phyloP scores from a whole-genome alignment of 768 basidiomycete species.

The Phlebiopsis flavidoalba region DNA sequence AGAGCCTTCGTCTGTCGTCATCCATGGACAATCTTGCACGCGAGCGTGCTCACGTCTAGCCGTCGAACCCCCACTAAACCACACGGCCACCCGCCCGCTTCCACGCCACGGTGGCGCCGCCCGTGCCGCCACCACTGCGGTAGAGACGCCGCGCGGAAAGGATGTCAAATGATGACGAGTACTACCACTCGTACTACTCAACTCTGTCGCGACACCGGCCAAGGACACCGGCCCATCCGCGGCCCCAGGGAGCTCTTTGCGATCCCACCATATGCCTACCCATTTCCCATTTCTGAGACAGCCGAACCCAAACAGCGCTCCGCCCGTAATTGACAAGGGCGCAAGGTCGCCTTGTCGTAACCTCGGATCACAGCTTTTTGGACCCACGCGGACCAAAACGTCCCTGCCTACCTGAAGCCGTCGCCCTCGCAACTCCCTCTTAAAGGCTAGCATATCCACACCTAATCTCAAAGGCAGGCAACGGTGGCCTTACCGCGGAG shows the following conservation, averaged over 20 bases:
- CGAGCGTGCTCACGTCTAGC: conserved; percentile 10
- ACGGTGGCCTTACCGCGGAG: conserved; percentile 59
- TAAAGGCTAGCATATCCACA: conserved; percentile 59
- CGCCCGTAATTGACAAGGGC: conserved; percentile 14
- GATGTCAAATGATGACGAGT: conserved; percentile 33
- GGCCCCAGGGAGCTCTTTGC: conserved; percentile 17
- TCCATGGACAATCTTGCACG: conserved; percentile 21
- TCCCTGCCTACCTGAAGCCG: conserved; percentile 26
- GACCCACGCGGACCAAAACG: conserved; percentile 15
- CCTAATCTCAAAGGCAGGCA: conserved; percentile 62
- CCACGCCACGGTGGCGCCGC: neutral
- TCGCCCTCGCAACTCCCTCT: conserved; percentile 22
- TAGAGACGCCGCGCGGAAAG: conserved; percentile 5
- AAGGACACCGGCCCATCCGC: conserved; percentile 3
- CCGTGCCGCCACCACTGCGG: conserved; percentile 6
- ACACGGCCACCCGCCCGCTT: neutral
- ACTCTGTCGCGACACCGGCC: conserved; percentile 20
- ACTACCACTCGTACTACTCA: conserved; percentile 48
- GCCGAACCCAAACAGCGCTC: conserved; percentile 11
- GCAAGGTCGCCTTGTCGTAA: conserved; percentile 7
- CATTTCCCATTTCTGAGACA: conserved; percentile 23
- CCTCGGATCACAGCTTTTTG: conserved; percentile 22
- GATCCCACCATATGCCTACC: conserved; percentile 48
- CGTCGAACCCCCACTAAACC: conserved; percentile 7
- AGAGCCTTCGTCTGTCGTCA: conserved; percentile 20